Evolutionary conservation across 495 filamentous ascomycete genomes (phyloP).

Genomic region (Penicillium salamii): DNA sequence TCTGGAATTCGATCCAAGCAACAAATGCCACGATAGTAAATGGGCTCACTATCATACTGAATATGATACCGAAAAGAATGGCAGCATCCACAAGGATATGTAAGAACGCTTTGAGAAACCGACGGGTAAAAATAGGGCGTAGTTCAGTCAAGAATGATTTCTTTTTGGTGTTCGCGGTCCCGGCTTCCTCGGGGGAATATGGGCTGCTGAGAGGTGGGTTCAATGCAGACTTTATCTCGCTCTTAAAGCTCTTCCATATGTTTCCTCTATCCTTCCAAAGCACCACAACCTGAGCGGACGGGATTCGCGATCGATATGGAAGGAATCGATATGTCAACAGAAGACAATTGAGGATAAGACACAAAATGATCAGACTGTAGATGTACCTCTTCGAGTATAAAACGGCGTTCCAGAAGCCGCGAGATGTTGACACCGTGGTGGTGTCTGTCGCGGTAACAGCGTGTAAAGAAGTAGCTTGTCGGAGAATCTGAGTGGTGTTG

Average conservation of each 20-base stretch:
- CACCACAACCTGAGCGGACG: constrained; percentile 18
- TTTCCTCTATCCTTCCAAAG: constrained; percentile 26
- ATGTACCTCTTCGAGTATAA: constrained; percentile 32
- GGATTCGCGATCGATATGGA: constrained; percentile 27
- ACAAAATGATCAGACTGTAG: constrained; percentile 30
- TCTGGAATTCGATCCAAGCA: constrained; percentile 32
- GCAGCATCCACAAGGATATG: constrained; percentile 14
- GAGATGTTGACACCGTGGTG: constrained; percentile 2
- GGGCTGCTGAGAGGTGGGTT: not conserved
- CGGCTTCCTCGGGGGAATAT: not conserved
- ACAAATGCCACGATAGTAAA: constrained; percentile 33
- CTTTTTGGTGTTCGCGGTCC: not conserved
- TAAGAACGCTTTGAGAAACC: constrained; percentile 10
- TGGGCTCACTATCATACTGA: constrained; percentile 36
- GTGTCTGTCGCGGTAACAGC: constrained; percentile 6
- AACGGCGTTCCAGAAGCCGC: constrained; percentile 17
- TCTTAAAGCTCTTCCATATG: constrained; percentile 21
- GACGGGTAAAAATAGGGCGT: constrained; percentile 9
- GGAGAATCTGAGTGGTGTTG: constrained; percentile 30
- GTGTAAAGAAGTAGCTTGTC: constrained; percentile 17
- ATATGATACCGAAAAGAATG: constrained; percentile 20
- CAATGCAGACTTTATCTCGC: constrained; percentile 9
- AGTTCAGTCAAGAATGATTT: not conserved
- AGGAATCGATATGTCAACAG: constrained; percentile 24
- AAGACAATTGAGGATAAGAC: constrained; percentile 23